Conservation (phyloP, 2,329 filamentous ascomycete species). For the Myriangium duriaei region DNA sequence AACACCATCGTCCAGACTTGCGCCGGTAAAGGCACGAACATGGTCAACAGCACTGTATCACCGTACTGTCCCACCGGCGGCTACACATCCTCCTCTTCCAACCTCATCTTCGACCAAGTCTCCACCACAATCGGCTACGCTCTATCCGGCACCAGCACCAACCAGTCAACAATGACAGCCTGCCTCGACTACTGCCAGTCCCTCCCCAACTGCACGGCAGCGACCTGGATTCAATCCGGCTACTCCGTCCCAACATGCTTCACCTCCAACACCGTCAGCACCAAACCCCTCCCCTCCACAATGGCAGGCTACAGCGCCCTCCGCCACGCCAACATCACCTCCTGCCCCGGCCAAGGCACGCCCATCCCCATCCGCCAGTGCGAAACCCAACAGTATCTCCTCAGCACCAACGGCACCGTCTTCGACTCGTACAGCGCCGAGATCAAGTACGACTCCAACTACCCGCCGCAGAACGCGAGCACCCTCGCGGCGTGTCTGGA, state of each 20-base stretch:
- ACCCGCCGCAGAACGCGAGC: neutral
- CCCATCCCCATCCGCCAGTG: neutral
- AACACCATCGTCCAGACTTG: neutral
- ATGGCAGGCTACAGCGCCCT: neutral
- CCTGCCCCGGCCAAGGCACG: neutral
- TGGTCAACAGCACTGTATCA: neutral
- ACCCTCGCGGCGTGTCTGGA: neutral
- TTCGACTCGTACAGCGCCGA: neutral
- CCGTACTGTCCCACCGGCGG: neutral
- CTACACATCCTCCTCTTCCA: neutral
- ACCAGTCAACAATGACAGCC: neutral
- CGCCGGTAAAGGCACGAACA: neutral
- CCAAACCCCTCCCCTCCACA: neutral
- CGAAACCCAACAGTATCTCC: neutral
- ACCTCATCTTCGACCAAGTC: neutral
- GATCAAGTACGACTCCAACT: neutral
- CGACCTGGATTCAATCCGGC: neutral
- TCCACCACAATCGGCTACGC: neutral
- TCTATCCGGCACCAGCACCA: neutral
- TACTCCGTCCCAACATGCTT: neutral
- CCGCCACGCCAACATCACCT: neutral
- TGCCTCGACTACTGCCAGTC: neutral
- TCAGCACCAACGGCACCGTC: neutral
- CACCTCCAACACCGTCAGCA: neutral
- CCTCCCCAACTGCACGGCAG: neutral